Evolutionary conservation across 345 rosid species (phyloP), one percentile per base, ranked within the genome.

Genomic region (Carallia brachiata): DNA sequence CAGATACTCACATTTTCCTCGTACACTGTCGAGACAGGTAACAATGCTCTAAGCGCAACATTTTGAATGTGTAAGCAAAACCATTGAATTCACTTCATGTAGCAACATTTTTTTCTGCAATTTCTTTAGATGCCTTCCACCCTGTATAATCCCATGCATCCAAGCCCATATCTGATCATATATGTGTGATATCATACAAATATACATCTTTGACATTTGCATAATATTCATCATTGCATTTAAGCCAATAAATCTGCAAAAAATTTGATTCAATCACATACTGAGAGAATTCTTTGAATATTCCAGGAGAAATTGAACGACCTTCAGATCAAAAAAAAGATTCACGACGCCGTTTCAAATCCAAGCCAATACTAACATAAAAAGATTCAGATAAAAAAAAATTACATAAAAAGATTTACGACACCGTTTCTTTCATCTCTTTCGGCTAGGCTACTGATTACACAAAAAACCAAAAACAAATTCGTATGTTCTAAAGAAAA

Each of bases 271-370:
- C 89, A 68, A 77, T 70, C 74, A 44, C 50, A 80, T 74, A 90
- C 62, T 86, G 86, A 61, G 79, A 88, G 74, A 95, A 89, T 78
- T 92, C 97, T 80, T 84, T 90, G 72, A 92, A 95, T 63, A 91
- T 92, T 70, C 97, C 99, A 7, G 88, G 77, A 77, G 84, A 83
- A 70, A 89, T 87, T 63, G 82, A 75, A 80, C 97, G 97, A 70
- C 97, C 97, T 81, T 86, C 92, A 79, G 23, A 23, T 23, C 23
- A 23, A 23, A 23, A 23, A 23, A 23, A 23, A 23, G 23, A 23
- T 23, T 23, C 23, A 23, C 23, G 23, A 23, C 23, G 23, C 23
- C 23, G 23, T 23, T 23, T 23, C 23, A 23, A 23, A 23, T 23
- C 23, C 23, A 23, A 23, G 23, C 23, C 23, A 23, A 23, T 23